Percentiles rank a stretch among this genome's conserved stretches.
Evolutionary conservation across 441 rosid genomes (phyloP).

Genomic region (Hura crepitans): DNA sequence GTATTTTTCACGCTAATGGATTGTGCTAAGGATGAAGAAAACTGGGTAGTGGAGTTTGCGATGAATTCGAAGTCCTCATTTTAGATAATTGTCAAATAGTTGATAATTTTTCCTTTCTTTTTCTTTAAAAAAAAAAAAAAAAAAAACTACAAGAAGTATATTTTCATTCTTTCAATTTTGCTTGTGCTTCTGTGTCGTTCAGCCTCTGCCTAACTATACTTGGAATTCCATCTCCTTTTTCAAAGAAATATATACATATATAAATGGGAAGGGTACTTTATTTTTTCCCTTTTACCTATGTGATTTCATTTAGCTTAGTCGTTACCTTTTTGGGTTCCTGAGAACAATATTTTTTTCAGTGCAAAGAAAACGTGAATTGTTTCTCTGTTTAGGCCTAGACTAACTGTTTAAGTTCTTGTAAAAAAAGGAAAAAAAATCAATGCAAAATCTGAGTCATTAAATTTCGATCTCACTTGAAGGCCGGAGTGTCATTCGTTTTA

Average conservation of each 20-base stretch:
- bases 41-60: conserved; percentile 22
- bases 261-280: background rate
- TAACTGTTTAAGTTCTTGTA: too few species aligned
- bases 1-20: background rate
- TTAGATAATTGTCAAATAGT: too few species aligned
- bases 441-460: too few species aligned
- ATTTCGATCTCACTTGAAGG: too few species aligned
- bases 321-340: conserved; percentile 2
- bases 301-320: background rate
- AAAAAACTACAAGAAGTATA: background rate
- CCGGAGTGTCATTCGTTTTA: too few species aligned
- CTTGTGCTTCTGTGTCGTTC: too few species aligned
- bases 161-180: background rate
- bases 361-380: background rate
- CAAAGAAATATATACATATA: background rate
- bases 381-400: background rate
- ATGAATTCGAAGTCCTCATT: conserved; percentile 14
- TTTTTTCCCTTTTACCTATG: too few species aligned
- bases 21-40: background rate
- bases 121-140: too few species aligned
- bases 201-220: background rate
- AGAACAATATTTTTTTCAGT: background rate
- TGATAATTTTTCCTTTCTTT: background rate
- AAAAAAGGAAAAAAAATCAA: too few species aligned
- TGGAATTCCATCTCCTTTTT: background rate